phyloP scores from a whole-genome alignment of 345 rosid species.

The Excoecaria cochinchinensis region DNA sequence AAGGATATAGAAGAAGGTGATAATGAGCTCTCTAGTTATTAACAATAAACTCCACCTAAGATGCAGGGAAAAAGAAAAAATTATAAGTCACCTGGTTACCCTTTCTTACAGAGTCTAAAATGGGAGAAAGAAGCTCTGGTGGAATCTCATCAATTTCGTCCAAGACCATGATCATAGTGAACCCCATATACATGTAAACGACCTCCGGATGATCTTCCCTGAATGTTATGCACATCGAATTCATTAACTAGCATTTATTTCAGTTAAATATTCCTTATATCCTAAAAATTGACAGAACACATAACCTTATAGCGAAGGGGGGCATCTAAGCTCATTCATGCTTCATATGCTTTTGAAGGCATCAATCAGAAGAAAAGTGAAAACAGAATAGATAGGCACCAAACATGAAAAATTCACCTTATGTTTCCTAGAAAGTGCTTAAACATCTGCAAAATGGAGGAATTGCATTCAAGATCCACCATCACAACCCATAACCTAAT shows the following conservation, averaged over 20 bases:
- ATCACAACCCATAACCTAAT: constrained; percentile 13
- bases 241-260: neutral
- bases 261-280: neutral
- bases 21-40: neutral
- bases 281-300: neutral
- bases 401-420: constrained; percentile 9
- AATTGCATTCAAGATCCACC: constrained; percentile 23
- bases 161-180: constrained; percentile 17
- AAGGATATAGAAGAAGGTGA: neutral
- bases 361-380: no score
- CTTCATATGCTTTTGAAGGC: no score
- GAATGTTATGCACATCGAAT: neutral
- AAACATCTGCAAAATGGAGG: constrained; percentile 22
- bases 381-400: no score
- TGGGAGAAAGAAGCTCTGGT: constrained; percentile 10
- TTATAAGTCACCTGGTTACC: constrained; percentile 15
- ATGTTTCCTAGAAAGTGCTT: constrained; percentile 14
- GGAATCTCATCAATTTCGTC: constrained; percentile 17
- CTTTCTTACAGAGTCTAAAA: constrained; percentile 7
- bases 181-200: constrained; percentile 21
- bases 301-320: no score
- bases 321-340: no score
- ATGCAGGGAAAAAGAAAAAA: neutral
- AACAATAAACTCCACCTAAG: neutral
- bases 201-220: constrained; percentile 20